Base-by-base conservation (phyloP, 176 grass and related monocot genomes). In the Bromus sterilis region DNA sequence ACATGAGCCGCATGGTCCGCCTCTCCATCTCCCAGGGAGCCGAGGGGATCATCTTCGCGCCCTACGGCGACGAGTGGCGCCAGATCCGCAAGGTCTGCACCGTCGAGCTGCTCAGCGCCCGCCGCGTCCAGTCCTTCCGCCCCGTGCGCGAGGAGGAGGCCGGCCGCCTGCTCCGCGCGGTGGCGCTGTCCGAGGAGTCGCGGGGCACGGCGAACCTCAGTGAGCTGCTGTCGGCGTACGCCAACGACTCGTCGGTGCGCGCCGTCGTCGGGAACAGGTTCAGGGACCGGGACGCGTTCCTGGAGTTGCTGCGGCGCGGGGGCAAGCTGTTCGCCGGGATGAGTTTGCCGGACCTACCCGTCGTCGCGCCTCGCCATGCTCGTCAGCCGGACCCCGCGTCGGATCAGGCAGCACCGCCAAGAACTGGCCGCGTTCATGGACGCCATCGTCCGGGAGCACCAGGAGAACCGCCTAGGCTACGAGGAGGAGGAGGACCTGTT, bases 261-360 rank as follows among this genome's bases (percentile, higher is more conserved):
- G 56, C 83, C 12, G 49, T 85, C 55, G 10, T 79, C 2, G 83
- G 83, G 28, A 79, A 56, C 55, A 31, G 40, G 15, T 49, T 72
- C 21, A 62, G 61, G 55, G 53, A 79, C 40, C 3, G 83, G 63
- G 67, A 7, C 41, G 11, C n/a, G 67, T 79, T 75, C 77, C 0
- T 86, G 25, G 7, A 0, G 24, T 6, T 80, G 12, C 68, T 80
- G 18, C 58, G 56, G 57, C 55, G 56, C 4, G 57, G 34, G 9
- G 18, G 74, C 18, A 80, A 86, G 67, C 25, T 80, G 11, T 40
- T 80, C 11, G 65, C 86, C 46, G 73, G 44, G 61, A 60, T 78
- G 23, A 85, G 79, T 65, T 48, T 88, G 55, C 80, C 74, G 7
- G 85, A 91, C 46, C 77, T 91, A 58, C 77, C 89, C 86, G 1